phyloP scores from a whole-genome alignment of 371 early-diverging fungal species.

The Mortierella sp. region DNA sequence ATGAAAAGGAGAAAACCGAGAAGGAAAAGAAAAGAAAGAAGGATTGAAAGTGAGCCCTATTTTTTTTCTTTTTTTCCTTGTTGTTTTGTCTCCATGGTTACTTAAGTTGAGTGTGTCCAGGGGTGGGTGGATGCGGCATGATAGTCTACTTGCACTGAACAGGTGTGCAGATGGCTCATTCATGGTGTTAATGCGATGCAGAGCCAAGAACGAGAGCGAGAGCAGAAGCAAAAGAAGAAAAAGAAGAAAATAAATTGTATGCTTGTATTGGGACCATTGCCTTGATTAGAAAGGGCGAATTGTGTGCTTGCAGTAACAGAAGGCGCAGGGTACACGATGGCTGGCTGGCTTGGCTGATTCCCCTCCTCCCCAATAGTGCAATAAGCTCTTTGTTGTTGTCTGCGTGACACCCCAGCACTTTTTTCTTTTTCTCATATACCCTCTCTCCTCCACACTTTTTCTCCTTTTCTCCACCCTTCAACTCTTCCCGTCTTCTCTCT shows the following conservation, averaged over 20 bases:
- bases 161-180: not conserved
- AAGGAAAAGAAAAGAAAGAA: not conserved
- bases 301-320: not conserved
- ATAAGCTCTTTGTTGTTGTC: conserved; percentile 7
- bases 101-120: not conserved
- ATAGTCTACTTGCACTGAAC: not conserved
- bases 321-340: not conserved
- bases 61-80: not conserved
- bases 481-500: too few relatives aligned
- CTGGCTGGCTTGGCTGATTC: not conserved
- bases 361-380: not conserved
- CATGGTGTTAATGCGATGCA: not conserved
- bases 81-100: not conserved
- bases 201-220: not conserved
- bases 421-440: not conserved
- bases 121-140: not conserved
- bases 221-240: not conserved
- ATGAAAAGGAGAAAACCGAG: conserved; percentile 7
- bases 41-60: not conserved
- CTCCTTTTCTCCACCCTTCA: not conserved
- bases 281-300: not conserved
- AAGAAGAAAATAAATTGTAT: not conserved
- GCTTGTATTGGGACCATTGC: not conserved
- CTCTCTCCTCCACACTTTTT: not conserved
- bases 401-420: conserved; percentile 13